Percentiles rank a stretch among this genome's conserved stretches.
Conservation (phyloP, 352 stramenopile genomes). For the Globisporangium iwayamae region DNA sequence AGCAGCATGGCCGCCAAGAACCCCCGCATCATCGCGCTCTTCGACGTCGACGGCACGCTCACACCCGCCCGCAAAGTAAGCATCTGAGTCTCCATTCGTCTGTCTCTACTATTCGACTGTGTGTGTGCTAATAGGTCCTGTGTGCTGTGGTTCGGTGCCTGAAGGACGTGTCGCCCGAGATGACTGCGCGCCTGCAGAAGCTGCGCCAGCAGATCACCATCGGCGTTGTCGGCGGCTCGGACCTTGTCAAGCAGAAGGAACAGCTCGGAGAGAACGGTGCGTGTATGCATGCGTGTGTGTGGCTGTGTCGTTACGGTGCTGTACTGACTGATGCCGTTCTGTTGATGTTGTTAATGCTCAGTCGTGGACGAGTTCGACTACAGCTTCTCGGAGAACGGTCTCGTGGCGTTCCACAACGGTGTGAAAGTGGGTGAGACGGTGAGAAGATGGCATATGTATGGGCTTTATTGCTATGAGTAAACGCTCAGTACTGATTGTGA, state of each 20-base stretch:
- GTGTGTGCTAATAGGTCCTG: background rate
- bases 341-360: constrained; percentile 20
- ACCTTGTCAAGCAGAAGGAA: constrained; percentile 99
- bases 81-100: background rate
- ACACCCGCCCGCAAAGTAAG: constrained; percentile 91
- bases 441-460: background rate
- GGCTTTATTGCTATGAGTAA: background rate
- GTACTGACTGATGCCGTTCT: background rate
- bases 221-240: constrained; percentile 97
- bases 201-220: constrained; percentile 94
- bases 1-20: constrained; percentile 47
- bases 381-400: constrained; percentile 99
- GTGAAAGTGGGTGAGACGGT: constrained; percentile 88
- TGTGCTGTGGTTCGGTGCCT: background rate
- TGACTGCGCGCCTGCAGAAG: constrained; percentile 92
- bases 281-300: constrained; percentile 5
- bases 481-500: background rate
- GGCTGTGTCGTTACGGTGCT: background rate
- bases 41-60: constrained; percentile 99
- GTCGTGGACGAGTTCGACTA: constrained; percentile 96
- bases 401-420: constrained; percentile 97
- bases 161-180: constrained; percentile 86
- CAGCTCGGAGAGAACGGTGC: constrained; percentile 93
- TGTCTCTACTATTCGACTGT: background rate
- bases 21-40: constrained; percentile 95